Conservation (phyloP, 2,329 filamentous ascomycete species). For the Zymoseptoria pseudotritici region DNA sequence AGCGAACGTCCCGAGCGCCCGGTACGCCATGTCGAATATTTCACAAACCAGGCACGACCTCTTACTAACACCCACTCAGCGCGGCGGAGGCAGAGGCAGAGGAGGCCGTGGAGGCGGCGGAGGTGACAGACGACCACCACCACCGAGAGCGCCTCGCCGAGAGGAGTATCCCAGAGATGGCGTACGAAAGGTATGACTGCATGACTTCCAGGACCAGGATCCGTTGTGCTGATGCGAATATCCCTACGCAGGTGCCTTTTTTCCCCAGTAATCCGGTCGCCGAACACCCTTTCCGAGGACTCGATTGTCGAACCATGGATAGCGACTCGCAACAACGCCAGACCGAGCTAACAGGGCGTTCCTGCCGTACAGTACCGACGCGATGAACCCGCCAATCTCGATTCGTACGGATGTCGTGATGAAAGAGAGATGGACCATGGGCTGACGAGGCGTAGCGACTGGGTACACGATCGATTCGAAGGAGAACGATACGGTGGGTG, state of each 20-base stretch:
- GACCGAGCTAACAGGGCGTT: slow-evolving; percentile 32
- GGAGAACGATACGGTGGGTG: slow-evolving; percentile 24
- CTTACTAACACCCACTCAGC: slow-evolving; percentile 12
- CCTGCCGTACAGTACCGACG: slow-evolving; percentile 26
- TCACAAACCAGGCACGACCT: not conserved
- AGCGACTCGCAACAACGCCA: slow-evolving; percentile 11
- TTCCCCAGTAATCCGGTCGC: slow-evolving; percentile 26
- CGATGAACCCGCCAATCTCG: slow-evolving; percentile 46
- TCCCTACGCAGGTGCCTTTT: slow-evolving; percentile 33
- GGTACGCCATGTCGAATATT: slow-evolving; percentile 4
- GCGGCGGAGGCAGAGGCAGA: slow-evolving; percentile 17
- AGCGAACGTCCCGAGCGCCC: slow-evolving; percentile 50
- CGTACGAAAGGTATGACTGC: slow-evolving; percentile 69
- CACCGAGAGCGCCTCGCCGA: slow-evolving; percentile 52
- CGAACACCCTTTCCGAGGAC: slow-evolving; percentile 2
- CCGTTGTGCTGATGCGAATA: slow-evolving; percentile 3
- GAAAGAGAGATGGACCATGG: slow-evolving; percentile 4
- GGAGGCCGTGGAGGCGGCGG: slow-evolving; percentile 18
- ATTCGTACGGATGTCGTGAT: slow-evolving; percentile 49
- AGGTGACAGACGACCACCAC: slow-evolving; percentile 45
- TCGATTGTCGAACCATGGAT: slow-evolving; percentile 15
- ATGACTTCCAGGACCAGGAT: not conserved
- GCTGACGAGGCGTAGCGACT: slow-evolving; percentile 55
- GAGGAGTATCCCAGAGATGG: slow-evolving; percentile 66
- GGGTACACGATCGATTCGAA: slow-evolving; percentile 60